Percentiles rank a stretch among this genome's conserved stretches.
Evolutionary conservation across 164 flowering plant genomes (phyloP).

Genomic region (Brasenia schreberi): DNA sequence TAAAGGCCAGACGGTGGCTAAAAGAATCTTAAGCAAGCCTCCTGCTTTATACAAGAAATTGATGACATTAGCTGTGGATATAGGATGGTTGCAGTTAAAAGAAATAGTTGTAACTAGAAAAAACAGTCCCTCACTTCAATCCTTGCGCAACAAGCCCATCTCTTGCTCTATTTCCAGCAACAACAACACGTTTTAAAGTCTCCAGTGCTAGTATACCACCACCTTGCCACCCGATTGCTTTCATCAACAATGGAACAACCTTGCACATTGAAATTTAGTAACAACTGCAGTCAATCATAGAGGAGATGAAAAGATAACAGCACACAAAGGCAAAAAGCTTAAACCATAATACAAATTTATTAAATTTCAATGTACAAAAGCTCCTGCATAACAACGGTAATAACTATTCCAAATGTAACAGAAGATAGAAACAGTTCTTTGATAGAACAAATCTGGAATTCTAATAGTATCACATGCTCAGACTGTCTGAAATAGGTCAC

Average conservation of each 20-base stretch:
- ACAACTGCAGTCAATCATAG: background rate
- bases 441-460: background rate
- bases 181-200: conserved; percentile 96
- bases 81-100: background rate
- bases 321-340: background rate
- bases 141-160: conserved; percentile 99
- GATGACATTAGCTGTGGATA: too few species aligned
- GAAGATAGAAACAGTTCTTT: background rate
- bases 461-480: too few species aligned
- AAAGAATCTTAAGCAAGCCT: too few species aligned
- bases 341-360: too few species aligned
- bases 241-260: conserved; percentile 99
- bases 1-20: too few species aligned
- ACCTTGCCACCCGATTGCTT: conserved; percentile 99
- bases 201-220: conserved; percentile 98
- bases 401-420: background rate
- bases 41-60: too few species aligned
- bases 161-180: conserved; percentile 96
- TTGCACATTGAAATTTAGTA: conserved; percentile 5
- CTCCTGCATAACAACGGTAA: background rate
- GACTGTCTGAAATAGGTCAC: too few species aligned
- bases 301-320: background rate
- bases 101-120: background rate
- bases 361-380: background rate
- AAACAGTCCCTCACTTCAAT: conserved; percentile 51